Evolutionary conservation across 495 filamentous ascomycete genomes (phyloP).

Genomic region (Daldinia childiae): DNA sequence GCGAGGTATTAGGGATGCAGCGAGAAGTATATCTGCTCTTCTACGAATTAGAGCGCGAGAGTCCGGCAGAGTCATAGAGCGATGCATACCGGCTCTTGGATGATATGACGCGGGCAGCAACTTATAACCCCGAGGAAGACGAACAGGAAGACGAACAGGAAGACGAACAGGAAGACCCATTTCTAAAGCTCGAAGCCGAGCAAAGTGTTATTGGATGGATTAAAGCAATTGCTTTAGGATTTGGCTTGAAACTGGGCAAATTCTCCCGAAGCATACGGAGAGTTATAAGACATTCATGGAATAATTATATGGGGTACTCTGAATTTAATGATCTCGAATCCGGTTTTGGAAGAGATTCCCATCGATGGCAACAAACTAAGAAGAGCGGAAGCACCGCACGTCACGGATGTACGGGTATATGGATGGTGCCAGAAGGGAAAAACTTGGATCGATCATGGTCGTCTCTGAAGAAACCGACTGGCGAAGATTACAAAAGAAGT

Average conservation of each 20-base stretch:
- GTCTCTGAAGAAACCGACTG: neutral
- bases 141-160: constrained; percentile 8
- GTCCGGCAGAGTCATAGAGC: constrained; percentile 43
- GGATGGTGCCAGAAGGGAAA: neutral
- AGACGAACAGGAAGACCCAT: constrained; percentile 16
- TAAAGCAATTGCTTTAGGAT: constrained; percentile 13
- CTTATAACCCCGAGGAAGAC: constrained; percentile 23
- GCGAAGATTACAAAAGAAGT: neutral
- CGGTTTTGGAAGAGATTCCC: neutral
- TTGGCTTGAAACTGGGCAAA: neutral
- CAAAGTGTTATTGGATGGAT: constrained; percentile 14
- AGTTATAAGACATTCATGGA: constrained; percentile 15
- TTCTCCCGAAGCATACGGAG: constrained; percentile 1
- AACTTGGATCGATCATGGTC: constrained; percentile 5
- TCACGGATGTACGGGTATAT: neutral
- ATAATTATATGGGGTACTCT: constrained; percentile 36
- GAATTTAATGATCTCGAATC: constrained; percentile 2
- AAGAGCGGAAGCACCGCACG: neutral
- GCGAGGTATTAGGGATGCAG: constrained; percentile 92
- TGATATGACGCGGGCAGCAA: constrained; percentile 20
- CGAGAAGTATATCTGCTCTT: constrained; percentile 96
- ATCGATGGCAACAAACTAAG: neutral
- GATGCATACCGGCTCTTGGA: constrained; percentile 33
- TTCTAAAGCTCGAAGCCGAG: constrained; percentile 9
- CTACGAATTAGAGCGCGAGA: constrained; percentile 77